These are phyloP conservation scores for Chytriomyces sp. DNA, from an alignment of 192 early-diverging fungal genomes.

Conservation along the genomic window DNA sequence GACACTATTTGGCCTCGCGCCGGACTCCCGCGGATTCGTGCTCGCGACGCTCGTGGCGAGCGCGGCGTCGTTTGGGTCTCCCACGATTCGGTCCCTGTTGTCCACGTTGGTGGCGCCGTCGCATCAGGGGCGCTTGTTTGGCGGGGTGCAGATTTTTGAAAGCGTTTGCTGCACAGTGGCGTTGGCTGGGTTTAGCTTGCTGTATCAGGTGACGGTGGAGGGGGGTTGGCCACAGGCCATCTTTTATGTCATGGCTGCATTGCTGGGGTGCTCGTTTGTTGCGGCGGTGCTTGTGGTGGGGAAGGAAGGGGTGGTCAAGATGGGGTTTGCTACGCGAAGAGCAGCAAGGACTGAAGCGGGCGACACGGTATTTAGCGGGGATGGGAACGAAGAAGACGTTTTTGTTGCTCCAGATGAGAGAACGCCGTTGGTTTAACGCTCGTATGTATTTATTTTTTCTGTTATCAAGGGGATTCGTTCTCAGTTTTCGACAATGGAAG, in stretches of 20 bases:
- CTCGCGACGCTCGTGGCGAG: conserved; percentile 6
- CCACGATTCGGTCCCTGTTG: conserved; percentile 15
- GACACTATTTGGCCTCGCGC: not conserved
- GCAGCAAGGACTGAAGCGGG: too few species aligned
- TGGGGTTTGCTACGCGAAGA: conserved; percentile 3
- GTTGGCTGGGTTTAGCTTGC: not conserved
- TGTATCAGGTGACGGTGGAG: conserved; percentile 17
- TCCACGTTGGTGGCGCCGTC: conserved; percentile 5
- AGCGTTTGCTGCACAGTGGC: not conserved
- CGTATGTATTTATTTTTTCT: too few species aligned
- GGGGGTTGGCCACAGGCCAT: not conserved
- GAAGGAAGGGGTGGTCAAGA: not conserved
- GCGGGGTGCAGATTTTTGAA: conserved; percentile 16
- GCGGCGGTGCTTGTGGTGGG: not conserved
- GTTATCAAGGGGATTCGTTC: too few species aligned
- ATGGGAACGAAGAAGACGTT: too few species aligned
- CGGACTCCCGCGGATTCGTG: not conserved
- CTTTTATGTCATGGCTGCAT: conserved; percentile 11
- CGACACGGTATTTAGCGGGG: too few species aligned
- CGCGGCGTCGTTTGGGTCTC: not conserved
- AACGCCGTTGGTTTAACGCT: too few species aligned
- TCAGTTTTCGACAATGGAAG: too few species aligned
- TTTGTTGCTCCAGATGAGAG: too few species aligned
- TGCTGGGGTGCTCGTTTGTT: not conserved
- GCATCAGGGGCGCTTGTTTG: conserved; percentile 17